Percentiles rank a stretch among this genome's conserved stretches.
phyloP scores from a whole-genome alignment of 2,329 filamentous ascomycete genomes.

The Lasiodiplodia hormozganensis region DNA sequence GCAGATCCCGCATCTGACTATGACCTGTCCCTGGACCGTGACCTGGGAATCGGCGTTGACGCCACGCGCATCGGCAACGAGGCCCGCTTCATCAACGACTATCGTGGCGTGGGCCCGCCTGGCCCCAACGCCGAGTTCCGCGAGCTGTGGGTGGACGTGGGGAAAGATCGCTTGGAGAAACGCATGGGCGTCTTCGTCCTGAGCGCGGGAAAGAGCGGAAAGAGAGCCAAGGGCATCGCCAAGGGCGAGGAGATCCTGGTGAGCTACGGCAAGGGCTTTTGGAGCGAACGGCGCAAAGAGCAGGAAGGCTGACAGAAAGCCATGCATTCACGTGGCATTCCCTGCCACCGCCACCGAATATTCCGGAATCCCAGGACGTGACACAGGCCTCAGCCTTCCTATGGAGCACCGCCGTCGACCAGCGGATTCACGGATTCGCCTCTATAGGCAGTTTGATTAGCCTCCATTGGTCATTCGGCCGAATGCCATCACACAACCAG shows the following conservation, averaged over 20 bases:
- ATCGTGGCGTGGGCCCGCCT: slow-evolving; percentile 52
- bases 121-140: slow-evolving; percentile 53
- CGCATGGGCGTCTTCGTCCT: slow-evolving; percentile 60
- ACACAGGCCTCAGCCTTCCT: neutral
- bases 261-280: slow-evolving; percentile 62
- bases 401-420: too few relatives aligned
- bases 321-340: neutral
- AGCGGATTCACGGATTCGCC: too few relatives aligned
- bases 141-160: slow-evolving; percentile 45
- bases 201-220: slow-evolving; percentile 56
- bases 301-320: slow-evolving; percentile 25
- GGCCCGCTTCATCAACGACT: slow-evolving; percentile 61
- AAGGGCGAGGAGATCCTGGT: slow-evolving; percentile 60
- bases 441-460: too few relatives aligned
- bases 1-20: slow-evolving; percentile 55
- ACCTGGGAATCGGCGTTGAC: slow-evolving; percentile 57
- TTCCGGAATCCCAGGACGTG: neutral
- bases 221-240: slow-evolving; percentile 53
- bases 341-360: neutral
- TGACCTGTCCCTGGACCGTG: slow-evolving; percentile 59
- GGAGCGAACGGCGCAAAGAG: slow-evolving; percentile 47
- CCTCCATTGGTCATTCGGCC: neutral
- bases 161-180: slow-evolving; percentile 50
- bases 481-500: neutral
- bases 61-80: slow-evolving; percentile 58